phyloP scores from a whole-genome alignment of 441 rosid species.

The Sinapis alba region DNA sequence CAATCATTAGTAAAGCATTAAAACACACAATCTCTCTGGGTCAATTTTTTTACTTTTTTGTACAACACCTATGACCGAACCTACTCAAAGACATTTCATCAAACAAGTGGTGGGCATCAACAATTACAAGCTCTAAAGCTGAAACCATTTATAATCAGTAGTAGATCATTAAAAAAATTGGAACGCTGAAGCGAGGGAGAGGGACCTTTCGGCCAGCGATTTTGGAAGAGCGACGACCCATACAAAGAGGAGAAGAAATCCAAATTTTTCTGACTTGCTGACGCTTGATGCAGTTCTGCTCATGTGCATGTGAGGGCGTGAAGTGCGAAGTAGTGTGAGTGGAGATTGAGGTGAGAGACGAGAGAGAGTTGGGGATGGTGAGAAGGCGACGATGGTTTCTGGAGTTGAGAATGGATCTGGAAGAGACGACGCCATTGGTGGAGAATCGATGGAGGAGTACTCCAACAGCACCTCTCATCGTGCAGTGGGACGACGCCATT shows the following conservation, averaged over 20 bases:
- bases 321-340: conserved; percentile 37
- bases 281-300: conserved; percentile 15
- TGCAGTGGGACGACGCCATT: conserved; percentile 48
- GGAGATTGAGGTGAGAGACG: conserved; percentile 45
- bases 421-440: conserved; percentile 44
- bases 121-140: background rate
- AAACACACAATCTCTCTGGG: too few species aligned
- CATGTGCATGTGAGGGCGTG: conserved; percentile 19
- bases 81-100: conserved; percentile 22
- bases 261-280: conserved; percentile 55
- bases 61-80: background rate
- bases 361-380: conserved; percentile 34
- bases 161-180: background rate
- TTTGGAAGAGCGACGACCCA: conserved; percentile 91
- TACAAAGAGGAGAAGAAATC: conserved; percentile 67
- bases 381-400: conserved; percentile 33
- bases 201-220: conserved; percentile 91
- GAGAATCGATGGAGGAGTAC: conserved; percentile 52
- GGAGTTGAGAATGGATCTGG: conserved; percentile 40
- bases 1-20: background rate
- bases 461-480: conserved; percentile 52
- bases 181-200: background rate
- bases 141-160: background rate
- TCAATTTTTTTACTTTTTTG: background rate
- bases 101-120: conserved; percentile 28